Base-by-base conservation (phyloP, 305 asterid species). In the Rubia tinctorum region DNA sequence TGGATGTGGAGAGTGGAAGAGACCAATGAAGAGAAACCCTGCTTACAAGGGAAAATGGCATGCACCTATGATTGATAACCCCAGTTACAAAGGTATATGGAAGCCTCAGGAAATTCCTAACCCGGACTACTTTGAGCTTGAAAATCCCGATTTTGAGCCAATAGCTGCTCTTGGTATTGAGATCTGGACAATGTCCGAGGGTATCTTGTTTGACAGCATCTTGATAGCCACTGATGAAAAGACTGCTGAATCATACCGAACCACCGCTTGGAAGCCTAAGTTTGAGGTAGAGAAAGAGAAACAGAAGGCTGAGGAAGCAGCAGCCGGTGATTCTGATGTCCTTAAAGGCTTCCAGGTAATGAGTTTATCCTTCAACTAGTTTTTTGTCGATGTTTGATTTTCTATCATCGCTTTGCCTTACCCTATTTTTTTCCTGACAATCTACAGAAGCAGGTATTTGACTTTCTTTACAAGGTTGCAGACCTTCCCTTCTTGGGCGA, bases 111-210 rank as follows among this genome's bases (percentile, higher is more conserved):
- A 85, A 64, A 95, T 95, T 70, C 96, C 86, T 2, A 95, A 95
- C 84, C 99, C 99, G 0, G 85, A 77, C 81, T 89, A 86, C 82
- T 92, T 88, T 75, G 93, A 95, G 83, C 86, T 95, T 15, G 95
- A 90, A 20, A 90, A 73, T 65, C 97, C 98, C 0, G 72, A 95
- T 84, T 89, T 90, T 77, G 99, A 95, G 82, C 97, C 98, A 49
- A 87, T 92, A 75, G 96, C 99, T 17, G 99, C 99, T 60, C 64
- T 92, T 73, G 99, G 98, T 20, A 90, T 95, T 78, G 99, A 95
- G 87, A 92, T 95, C 72, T 95, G 98, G 99, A 90, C 98, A 37
- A 92, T 92, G 99, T 98, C 92, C 73, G 99, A 92, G 73, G 99
- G 99, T 12, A 87, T 95, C 30, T 78, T 92, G 81, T 95, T 95